Conservation (phyloP, 2,329 filamentous ascomycete species). For the Aspergillus proliferans region DNA sequence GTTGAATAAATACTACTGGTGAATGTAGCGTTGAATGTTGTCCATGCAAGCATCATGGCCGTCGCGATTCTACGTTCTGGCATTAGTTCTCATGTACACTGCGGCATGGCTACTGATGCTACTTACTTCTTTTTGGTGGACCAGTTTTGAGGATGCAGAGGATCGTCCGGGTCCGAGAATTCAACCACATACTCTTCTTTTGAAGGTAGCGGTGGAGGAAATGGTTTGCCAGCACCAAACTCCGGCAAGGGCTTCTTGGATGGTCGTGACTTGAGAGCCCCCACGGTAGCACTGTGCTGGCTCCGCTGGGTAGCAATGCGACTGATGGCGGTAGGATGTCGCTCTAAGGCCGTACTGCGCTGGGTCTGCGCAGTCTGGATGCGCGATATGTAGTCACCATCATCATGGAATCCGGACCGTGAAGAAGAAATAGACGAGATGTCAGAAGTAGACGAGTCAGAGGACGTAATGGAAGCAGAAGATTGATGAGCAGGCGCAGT, state of each 20-base stretch:
- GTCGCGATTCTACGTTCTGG: constrained; percentile 17
- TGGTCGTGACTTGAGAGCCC: constrained; percentile 25
- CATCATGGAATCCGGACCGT: constrained; percentile 16
- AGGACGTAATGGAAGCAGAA: constrained; percentile 1
- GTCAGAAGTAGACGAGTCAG: constrained; percentile 9
- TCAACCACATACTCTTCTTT: constrained; percentile 58
- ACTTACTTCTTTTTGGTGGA: constrained; percentile 67
- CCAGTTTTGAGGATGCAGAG: constrained; percentile 85
- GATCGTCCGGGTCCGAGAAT: constrained; percentile 78
- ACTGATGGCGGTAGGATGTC: constrained; percentile 34
- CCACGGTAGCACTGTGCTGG: constrained; percentile 40
- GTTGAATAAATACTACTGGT: constrained; percentile 64
- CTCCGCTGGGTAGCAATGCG: constrained; percentile 36
- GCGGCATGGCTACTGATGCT: background rate
- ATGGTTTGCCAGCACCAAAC: constrained; percentile 51
- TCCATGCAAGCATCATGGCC: constrained; percentile 36
- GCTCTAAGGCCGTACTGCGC: constrained; percentile 24
- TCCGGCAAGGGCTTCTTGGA: constrained; percentile 31
- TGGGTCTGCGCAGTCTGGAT: constrained; percentile 27
- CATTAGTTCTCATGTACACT: constrained; percentile 1
- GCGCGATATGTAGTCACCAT: constrained; percentile 21
- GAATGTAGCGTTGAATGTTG: constrained; percentile 50
- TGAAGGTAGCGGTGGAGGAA: constrained; percentile 50
- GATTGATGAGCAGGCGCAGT: constrained; percentile 8
- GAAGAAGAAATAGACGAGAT: constrained; percentile 17